Evolutionary conservation across 164 flowering plant species (phyloP), one percentile per base, ranked within the genome.

Genomic region (Malania oleifera): DNA sequence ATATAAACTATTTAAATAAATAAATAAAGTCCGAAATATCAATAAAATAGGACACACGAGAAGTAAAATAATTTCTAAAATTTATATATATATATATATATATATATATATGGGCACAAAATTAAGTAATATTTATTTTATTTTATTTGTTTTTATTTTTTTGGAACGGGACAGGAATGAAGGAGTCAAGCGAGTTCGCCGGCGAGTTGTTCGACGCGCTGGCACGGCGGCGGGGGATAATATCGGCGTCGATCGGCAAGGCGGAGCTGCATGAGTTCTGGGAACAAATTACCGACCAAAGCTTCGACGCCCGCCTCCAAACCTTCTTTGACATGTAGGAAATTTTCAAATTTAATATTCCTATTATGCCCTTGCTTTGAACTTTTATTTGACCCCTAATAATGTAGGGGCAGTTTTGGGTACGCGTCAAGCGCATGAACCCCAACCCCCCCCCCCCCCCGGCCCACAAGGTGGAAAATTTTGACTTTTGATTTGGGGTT

Each of bases 301-400:
- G 88, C 73, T 95, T 95, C 63, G 85, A 84, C 52, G 69, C 82
- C 19, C 61, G 87, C 51, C 84, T 84, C 22, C 85, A 80, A 35
- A 84, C 87, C 9, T 82, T 82, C 74, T 84, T 84, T 41, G 90
- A 84, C 78, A 79, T 81, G 89, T 83, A 70, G 62, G 46, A n/a
- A n/a, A 28, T 6, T 11, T 14, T 44, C 6, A 5, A 8, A 26
- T 48, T 9, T 45, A 46, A 25, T 13, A 13, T 46, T 37, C 64
- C 54, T 26, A 46, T 20, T 46, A 7, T 46, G 26, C 50, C 25
- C 50, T 7, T 23, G 26, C 14, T 19, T 18, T 44, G 26, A 2
- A 0, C 5, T 22, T n/a, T 12, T 39, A 6, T 39, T 39, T 39
- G 43, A 39, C 43, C 43, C 43, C 43, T 14, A 10, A 10, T 39